A percentile compares a stretch with the other conserved stretches of the same genome.
phyloP scores from a whole-genome alignment of 139 green algal species.

The Ostreobium quekettii region DNA sequence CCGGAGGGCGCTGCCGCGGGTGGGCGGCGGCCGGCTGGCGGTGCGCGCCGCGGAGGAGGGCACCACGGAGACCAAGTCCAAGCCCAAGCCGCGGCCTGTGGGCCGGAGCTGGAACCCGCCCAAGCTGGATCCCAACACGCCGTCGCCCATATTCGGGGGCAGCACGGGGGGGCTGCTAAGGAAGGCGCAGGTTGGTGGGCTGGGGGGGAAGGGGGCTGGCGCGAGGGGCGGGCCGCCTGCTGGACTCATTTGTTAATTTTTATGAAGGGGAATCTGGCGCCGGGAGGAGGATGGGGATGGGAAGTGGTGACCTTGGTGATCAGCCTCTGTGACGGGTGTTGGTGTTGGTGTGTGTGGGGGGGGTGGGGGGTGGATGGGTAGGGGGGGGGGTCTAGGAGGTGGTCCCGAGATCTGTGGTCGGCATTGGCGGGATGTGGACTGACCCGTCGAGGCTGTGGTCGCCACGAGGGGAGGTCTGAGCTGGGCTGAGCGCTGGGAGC shows the following conservation, averaged over 20 bases:
- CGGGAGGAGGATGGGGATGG: background rate
- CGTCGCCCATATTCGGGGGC: slow-evolving; percentile 95
- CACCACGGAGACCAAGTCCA: background rate
- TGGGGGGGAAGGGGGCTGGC: too few relatives aligned
- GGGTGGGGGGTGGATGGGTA: too few relatives aligned
- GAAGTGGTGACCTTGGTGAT: background rate
- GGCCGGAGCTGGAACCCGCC: slow-evolving; percentile 78
- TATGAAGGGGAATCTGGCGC: slow-evolving; percentile 2
- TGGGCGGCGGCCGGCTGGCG: slow-evolving; percentile 11
- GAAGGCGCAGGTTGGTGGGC: slow-evolving; percentile 73
- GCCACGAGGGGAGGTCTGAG: too few relatives aligned
- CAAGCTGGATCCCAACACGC: slow-evolving; percentile 80
- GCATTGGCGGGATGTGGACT: too few relatives aligned
- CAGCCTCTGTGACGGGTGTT: background rate
- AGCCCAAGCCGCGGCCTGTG: slow-evolving; percentile 32
- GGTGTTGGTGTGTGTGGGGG: too few relatives aligned
- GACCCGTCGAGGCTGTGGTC: too few relatives aligned
- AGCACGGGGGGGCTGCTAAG: slow-evolving; percentile 91
- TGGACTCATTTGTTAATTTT: slow-evolving; percentile 1
- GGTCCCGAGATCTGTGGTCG: too few relatives aligned
- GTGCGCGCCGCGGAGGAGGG: slow-evolving; percentile 26
- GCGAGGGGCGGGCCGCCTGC: too few relatives aligned
- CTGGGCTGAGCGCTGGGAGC: too few relatives aligned
- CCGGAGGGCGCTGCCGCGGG: background rate
- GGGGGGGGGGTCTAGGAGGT: too few relatives aligned